A percentile compares a stretch with the other conserved stretches of the same genome.
Evolutionary conservation across 2,329 filamentous ascomycete species (phyloP).

Genomic region (Ceratocystis albifundus): DNA sequence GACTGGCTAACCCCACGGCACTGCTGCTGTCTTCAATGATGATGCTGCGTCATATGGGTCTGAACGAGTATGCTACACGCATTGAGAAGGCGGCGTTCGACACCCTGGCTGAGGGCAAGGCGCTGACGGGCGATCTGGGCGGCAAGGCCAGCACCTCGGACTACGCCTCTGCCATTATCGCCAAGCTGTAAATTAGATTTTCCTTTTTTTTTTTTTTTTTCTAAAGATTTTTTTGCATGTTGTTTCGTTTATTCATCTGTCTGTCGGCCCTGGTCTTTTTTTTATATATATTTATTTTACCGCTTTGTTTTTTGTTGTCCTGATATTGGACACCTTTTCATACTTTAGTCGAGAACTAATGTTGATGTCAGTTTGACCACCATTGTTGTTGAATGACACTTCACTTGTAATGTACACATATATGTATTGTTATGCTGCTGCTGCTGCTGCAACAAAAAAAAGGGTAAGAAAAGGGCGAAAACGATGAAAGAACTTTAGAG

Average conservation of each 20-base stretch:
- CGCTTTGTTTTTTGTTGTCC: too few species aligned
- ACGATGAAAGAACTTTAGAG: too few species aligned
- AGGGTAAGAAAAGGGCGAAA: too few species aligned
- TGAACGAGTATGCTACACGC: slow-evolving; percentile 68
- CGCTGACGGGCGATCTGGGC: slow-evolving; percentile 87
- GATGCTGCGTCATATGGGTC: slow-evolving; percentile 98
- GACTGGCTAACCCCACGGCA: slow-evolving; percentile 91
- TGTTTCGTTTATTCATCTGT: slow-evolving; percentile 8
- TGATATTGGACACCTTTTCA: too few species aligned
- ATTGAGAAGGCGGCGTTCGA: slow-evolving; percentile 95
- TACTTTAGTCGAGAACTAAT: too few species aligned
- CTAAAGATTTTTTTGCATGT: background rate
- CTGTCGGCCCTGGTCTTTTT: background rate
- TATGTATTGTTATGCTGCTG: too few species aligned
- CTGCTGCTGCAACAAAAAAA: too few species aligned
- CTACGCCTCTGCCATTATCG: slow-evolving; percentile 86
- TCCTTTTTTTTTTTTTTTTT: background rate
- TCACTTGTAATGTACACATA: too few species aligned
- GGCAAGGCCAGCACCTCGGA: slow-evolving; percentile 93
- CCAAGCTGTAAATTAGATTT: slow-evolving; percentile 42
- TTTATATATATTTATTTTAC: too few species aligned
- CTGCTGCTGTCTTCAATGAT: slow-evolving; percentile 93
- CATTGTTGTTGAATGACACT: too few species aligned
- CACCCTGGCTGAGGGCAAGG: slow-evolving; percentile 90
- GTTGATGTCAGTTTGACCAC: too few species aligned